A percentile compares a stretch with the other conserved stretches of the same genome.
phyloP scores from a whole-genome alignment of 2,329 filamentous ascomycete genomes.

The Paecilomyces variotii region DNA sequence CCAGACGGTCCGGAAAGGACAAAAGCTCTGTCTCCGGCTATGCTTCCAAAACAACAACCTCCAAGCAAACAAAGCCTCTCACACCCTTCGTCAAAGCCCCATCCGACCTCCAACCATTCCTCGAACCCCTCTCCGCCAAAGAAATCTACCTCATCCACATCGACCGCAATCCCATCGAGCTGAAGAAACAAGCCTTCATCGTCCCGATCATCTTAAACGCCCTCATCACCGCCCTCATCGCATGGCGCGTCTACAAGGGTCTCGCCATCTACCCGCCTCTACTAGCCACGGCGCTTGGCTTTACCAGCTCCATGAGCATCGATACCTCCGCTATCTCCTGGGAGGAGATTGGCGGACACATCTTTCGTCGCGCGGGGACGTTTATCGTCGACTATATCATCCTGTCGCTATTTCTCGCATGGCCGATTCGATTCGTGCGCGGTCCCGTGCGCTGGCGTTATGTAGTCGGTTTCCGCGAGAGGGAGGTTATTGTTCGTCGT shows the following conservation, averaged over 20 bases:
- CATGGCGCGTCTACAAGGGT: slow-evolving; percentile 61
- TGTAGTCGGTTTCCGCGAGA: slow-evolving; percentile 64
- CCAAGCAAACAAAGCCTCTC: slow-evolving; percentile 34
- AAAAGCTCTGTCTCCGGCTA: slow-evolving; percentile 21
- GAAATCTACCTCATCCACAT: slow-evolving; percentile 81
- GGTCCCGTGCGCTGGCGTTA: slow-evolving; percentile 67
- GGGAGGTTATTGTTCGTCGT: slow-evolving; percentile 73
- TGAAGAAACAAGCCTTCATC: slow-evolving; percentile 77
- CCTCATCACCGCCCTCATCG: slow-evolving; percentile 55
- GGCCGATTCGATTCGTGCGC: slow-evolving; percentile 63
- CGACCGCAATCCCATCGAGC: slow-evolving; percentile 15
- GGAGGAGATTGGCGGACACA: slow-evolving; percentile 47
- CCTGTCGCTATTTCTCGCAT: slow-evolving; percentile 60
- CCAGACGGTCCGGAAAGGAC: slow-evolving; percentile 21
- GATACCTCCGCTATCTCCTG: slow-evolving; percentile 50
- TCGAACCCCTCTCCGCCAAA: slow-evolving; percentile 55
- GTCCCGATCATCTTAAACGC: slow-evolving; percentile 73
- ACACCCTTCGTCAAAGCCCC: slow-evolving; percentile 63
- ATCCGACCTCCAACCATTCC: slow-evolving; percentile 55
- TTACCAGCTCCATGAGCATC: slow-evolving; percentile 59
- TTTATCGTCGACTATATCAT: slow-evolving; percentile 70
- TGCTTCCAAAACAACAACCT: slow-evolving; percentile 16
- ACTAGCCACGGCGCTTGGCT: slow-evolving; percentile 55
- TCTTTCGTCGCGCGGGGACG: slow-evolving; percentile 52
- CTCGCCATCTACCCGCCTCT: slow-evolving; percentile 66